Percentiles rank a stretch among this genome's conserved stretches.
phyloP scores from a whole-genome alignment of 805 yeast genomes.

The Metschnikowia kunwiensis region DNA sequence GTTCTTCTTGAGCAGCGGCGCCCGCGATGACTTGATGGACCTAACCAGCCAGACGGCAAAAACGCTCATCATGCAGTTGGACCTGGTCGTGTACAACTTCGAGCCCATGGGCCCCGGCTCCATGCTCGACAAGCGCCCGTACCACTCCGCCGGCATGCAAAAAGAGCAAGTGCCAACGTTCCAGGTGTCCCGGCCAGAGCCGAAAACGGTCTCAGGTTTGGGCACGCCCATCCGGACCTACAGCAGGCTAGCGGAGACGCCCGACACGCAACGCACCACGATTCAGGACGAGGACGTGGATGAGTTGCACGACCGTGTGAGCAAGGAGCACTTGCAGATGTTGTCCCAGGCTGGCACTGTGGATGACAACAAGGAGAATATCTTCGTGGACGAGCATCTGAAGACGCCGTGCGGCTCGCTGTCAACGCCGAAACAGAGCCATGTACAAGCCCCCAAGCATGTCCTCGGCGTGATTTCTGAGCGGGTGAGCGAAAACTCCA shows the following conservation, averaged over 20 bases:
- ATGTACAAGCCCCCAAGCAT: constrained; percentile 8
- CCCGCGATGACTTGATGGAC: constrained; percentile 52
- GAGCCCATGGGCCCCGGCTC: constrained; percentile 3
- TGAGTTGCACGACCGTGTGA: constrained; percentile 29
- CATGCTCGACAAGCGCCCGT: background rate
- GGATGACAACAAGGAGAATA: constrained; percentile 49
- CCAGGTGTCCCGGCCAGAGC: background rate
- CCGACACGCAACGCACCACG: constrained; percentile 45
- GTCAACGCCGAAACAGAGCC: constrained; percentile 30
- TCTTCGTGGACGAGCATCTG: constrained; percentile 36
- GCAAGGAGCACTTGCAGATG: constrained; percentile 32
- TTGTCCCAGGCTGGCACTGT: constrained; percentile 24
- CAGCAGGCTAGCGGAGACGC: constrained; percentile 30
- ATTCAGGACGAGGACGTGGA: constrained; percentile 43
- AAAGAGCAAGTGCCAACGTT: background rate
- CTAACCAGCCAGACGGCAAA: constrained; percentile 44
- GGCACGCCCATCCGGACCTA: constrained; percentile 18
- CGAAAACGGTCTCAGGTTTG: constrained; percentile 3
- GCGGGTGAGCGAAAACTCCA: constrained; percentile 12
- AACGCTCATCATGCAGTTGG: constrained; percentile 41
- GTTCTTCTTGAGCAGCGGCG: constrained; percentile 82
- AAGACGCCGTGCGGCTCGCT: constrained; percentile 24
- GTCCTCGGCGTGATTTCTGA: constrained; percentile 11
- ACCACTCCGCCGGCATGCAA: background rate
- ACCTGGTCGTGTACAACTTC: constrained; percentile 22